Evolutionary conservation across 192 early-diverging fungal genomes (phyloP).

Genomic region (Coemansia sp.): DNA sequence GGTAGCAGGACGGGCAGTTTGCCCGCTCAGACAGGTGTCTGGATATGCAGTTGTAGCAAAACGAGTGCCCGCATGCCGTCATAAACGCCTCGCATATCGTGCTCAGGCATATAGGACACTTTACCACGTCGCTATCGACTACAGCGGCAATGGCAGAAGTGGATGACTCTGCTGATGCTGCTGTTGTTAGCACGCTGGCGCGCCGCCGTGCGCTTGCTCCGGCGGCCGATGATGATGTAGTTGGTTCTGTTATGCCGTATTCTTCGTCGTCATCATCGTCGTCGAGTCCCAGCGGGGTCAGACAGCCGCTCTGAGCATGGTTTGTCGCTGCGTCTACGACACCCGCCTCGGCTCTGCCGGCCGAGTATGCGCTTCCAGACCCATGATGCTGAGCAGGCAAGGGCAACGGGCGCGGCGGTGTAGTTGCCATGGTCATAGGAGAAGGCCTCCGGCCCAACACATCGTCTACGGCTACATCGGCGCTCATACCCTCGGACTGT

Average conservation of each 20-base stretch:
- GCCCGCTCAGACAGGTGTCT: conserved; percentile 62
- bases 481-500: conserved; percentile 38
- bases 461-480: conserved; percentile 11
- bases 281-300: conserved; percentile 22
- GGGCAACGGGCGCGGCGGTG: background rate
- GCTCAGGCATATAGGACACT: conserved; percentile 75
- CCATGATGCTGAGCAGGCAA: background rate
- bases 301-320: conserved; percentile 5
- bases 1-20: conserved; percentile 74
- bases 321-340: background rate
- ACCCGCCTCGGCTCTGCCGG: background rate
- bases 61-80: conserved; percentile 84
- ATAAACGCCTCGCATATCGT: conserved; percentile 76
- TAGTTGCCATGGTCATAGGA: background rate
- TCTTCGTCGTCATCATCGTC: conserved; percentile 3
- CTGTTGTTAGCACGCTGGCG: background rate
- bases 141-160: background rate
- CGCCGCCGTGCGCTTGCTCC: background rate
- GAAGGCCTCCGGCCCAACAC: background rate
- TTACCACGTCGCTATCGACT: background rate
- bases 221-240: background rate
- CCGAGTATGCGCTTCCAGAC: background rate
- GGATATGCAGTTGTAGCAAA: conserved; percentile 80
- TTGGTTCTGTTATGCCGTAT: background rate
- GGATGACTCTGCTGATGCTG: too few species aligned